These are phyloP conservation scores for Asterionellopsis glacialis DNA, from an alignment of 108 stramenopile genomes.

Conservation along the genomic window DNA sequence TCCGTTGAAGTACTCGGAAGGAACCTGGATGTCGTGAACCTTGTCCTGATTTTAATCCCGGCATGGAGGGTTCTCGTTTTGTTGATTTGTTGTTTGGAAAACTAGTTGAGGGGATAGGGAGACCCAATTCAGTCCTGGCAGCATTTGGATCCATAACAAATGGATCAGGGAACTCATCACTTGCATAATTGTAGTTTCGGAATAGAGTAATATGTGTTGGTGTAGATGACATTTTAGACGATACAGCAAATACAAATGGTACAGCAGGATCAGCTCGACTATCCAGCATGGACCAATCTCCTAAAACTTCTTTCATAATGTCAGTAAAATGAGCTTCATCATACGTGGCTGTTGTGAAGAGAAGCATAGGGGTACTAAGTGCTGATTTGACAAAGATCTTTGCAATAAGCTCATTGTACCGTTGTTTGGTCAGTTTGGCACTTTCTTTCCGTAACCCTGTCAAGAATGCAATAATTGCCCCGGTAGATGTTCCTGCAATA, in stretches of 20 bases:
- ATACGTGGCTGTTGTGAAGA: slow-evolving; percentile 81
- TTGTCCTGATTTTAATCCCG: too few relatives aligned
- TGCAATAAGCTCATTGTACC: slow-evolving; percentile 72
- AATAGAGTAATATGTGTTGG: slow-evolving; percentile 73
- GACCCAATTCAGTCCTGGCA: slow-evolving; percentile 55
- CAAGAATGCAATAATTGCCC: slow-evolving; percentile 77
- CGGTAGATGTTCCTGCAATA: slow-evolving; percentile 80
- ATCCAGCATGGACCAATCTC: slow-evolving; percentile 73
- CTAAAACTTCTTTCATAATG: slow-evolving; percentile 61
- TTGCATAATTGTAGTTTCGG: slow-evolving; percentile 83
- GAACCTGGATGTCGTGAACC: slow-evolving; percentile 30
- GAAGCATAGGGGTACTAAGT: slow-evolving; percentile 62
- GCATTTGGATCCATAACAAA: slow-evolving; percentile 63
- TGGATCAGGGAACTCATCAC: slow-evolving; percentile 70
- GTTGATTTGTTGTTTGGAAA: background rate
- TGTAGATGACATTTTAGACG: slow-evolving; percentile 74
- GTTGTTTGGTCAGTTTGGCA: slow-evolving; percentile 49
- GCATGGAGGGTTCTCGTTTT: background rate
- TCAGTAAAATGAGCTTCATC: slow-evolving; percentile 80
- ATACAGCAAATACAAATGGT: slow-evolving; percentile 57
- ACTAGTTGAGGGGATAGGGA: slow-evolving; percentile 13
- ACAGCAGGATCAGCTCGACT: slow-evolving; percentile 71
- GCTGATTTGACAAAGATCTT: slow-evolving; percentile 78
- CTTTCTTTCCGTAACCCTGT: slow-evolving; percentile 70
- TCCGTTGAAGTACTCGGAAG: slow-evolving; percentile 77